Conservation (phyloP, 805 yeast genomes). For the Candida maesae region DNA sequence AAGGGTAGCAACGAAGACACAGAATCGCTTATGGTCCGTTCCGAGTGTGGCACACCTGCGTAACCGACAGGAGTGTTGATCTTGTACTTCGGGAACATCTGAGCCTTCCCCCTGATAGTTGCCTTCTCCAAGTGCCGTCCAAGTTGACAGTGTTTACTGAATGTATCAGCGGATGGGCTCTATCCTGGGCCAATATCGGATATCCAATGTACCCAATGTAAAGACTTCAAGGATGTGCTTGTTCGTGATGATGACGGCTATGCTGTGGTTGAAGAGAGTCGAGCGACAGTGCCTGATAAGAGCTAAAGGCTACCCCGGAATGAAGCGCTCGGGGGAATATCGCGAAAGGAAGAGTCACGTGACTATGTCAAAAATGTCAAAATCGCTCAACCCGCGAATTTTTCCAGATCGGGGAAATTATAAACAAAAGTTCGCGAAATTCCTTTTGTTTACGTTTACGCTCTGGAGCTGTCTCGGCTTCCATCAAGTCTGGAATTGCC, state of each 20-base stretch:
- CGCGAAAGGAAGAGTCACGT: not conserved
- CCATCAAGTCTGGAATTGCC: not conserved
- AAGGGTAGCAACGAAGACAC: conserved; percentile 19
- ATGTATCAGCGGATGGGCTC: too few relatives aligned
- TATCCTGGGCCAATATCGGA: too few relatives aligned
- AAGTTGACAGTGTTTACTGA: too few relatives aligned
- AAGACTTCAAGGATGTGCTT: too few relatives aligned
- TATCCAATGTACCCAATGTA: too few relatives aligned
- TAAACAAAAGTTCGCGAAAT: conserved; percentile 11
- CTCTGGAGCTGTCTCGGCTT: not conserved
- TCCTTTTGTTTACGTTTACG: conserved; percentile 6
- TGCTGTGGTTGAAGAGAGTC: too few relatives aligned
- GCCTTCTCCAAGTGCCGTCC: too few relatives aligned
- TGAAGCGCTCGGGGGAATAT: too few relatives aligned
- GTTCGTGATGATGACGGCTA: too few relatives aligned
- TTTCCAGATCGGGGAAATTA: conserved; percentile 12
- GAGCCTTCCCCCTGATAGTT: too few relatives aligned
- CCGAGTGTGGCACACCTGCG: conserved; percentile 13
- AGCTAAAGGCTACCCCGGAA: conserved; percentile 1
- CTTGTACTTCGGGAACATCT: conserved; percentile 5
- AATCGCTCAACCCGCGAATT: conserved; percentile 3
- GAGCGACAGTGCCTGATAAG: too few relatives aligned
- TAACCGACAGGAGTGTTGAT: conserved; percentile 16
- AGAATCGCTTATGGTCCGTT: not conserved
- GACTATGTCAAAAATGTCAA: not conserved